phyloP scores from a whole-genome alignment of 768 basidiomycete species.

The Boletales sp. region DNA sequence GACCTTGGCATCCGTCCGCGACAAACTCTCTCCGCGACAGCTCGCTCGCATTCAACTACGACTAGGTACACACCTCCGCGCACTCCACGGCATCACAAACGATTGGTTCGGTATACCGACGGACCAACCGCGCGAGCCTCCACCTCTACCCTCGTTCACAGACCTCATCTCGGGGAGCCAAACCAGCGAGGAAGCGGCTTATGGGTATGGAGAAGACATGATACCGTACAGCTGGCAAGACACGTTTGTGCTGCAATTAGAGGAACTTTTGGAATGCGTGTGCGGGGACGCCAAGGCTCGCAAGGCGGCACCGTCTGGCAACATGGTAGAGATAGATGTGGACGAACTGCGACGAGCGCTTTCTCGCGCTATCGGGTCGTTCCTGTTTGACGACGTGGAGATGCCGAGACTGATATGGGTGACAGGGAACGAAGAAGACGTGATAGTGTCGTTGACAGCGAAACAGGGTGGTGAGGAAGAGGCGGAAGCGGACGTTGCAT shows the following conservation, averaged over 20 bases:
- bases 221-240: slow-evolving; percentile 68
- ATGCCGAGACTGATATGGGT: slow-evolving; percentile 66
- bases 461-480: slow-evolving; percentile 8
- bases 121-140: slow-evolving; percentile 29
- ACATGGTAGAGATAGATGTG: slow-evolving; percentile 26
- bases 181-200: slow-evolving; percentile 2
- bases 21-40: slow-evolving; percentile 35
- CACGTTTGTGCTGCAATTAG: slow-evolving; percentile 59
- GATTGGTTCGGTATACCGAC: slow-evolving; percentile 69
- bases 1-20: slow-evolving; percentile 36
- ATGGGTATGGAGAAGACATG: slow-evolving; percentile 20
- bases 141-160: slow-evolving; percentile 18
- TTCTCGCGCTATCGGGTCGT: slow-evolving; percentile 69
- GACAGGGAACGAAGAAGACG: slow-evolving; percentile 55
- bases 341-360: slow-evolving; percentile 46
- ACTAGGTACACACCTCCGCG: slow-evolving; percentile 56
- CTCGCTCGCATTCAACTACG: slow-evolving; percentile 51
- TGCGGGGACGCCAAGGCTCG: slow-evolving; percentile 23
- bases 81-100: slow-evolving; percentile 70
- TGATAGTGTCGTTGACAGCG: slow-evolving; percentile 44
- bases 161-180: slow-evolving; percentile 3
- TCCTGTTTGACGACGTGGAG: slow-evolving; percentile 74
- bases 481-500: slow-evolving; percentile 26
- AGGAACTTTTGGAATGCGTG: slow-evolving; percentile 49
- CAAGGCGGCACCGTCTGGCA: slow-evolving; percentile 4